Evolutionary conservation across 2,329 filamentous ascomycete genomes (phyloP).

Genomic region (Epichloe glyceriae): DNA sequence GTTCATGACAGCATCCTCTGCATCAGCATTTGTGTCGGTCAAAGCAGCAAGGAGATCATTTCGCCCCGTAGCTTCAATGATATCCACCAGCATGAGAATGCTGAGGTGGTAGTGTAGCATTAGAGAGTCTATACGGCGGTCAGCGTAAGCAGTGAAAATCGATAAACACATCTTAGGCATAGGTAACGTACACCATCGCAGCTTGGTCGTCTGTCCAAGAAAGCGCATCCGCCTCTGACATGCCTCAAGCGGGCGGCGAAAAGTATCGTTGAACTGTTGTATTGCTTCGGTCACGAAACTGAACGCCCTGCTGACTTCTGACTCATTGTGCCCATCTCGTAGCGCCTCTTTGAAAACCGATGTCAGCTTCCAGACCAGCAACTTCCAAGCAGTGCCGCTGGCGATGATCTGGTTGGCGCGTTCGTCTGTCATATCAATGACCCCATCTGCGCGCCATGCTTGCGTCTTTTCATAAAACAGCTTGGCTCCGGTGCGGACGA

Average conservation of each 20-base stretch:
- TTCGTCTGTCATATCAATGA: slow-evolving; percentile 18
- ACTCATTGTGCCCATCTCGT: slow-evolving; percentile 18
- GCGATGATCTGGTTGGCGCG: slow-evolving; percentile 19
- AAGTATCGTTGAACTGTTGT: slow-evolving; percentile 16
- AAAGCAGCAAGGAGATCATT: slow-evolving; percentile 15
- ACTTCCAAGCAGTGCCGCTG: slow-evolving; percentile 16
- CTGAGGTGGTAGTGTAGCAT: slow-evolving; percentile 22
- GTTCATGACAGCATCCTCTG: slow-evolving; percentile 20
- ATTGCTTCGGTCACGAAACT: slow-evolving; percentile 14
- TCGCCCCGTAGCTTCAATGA: slow-evolving; percentile 17
- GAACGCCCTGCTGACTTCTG: slow-evolving; percentile 15
- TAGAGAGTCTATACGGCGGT: slow-evolving; percentile 14
- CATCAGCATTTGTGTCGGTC: slow-evolving; percentile 13
- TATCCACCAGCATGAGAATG: slow-evolving; percentile 18
- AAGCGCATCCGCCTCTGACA: slow-evolving; percentile 20
- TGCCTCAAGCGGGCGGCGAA: slow-evolving; percentile 15
- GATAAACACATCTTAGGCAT: not conserved
- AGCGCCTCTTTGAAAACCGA: slow-evolving; percentile 20
- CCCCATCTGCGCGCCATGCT: slow-evolving; percentile 13
- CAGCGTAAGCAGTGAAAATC: not conserved
- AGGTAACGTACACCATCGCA: slow-evolving; percentile 18
- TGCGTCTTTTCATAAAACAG: slow-evolving; percentile 17
- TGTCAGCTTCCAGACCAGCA: slow-evolving; percentile 19
- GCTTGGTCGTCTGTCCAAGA: slow-evolving; percentile 17
- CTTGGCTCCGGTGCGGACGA: slow-evolving; percentile 16